Conservation (phyloP, 2,329 filamentous ascomycete species). For the Colletotrichum sp. region DNA sequence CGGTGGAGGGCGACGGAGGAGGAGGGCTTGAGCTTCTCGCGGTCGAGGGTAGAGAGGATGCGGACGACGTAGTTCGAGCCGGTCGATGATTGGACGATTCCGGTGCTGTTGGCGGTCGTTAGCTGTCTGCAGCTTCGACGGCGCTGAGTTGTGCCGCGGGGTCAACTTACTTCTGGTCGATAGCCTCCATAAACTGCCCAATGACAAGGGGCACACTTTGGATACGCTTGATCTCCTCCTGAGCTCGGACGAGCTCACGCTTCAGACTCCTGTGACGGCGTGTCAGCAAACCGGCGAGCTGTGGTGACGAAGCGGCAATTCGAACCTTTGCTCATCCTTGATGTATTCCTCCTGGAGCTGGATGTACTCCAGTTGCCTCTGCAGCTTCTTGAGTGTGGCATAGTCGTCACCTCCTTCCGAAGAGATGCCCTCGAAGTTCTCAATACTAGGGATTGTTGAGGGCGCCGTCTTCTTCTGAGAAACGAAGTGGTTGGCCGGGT, state of each 20-base stretch:
- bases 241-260: conserved; percentile 93
- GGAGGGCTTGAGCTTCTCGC: conserved; percentile 96
- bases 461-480: conserved; percentile 82
- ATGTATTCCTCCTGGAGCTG: conserved; percentile 99
- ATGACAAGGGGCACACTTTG: conserved; percentile 98
- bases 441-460: conserved; percentile 86
- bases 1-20: conserved; percentile 97
- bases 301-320: neutral
- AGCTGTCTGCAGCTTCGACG: neutral
- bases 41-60: conserved; percentile 96
- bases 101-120: conserved; percentile 69
- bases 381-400: conserved; percentile 92
- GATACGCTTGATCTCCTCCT: conserved; percentile 99
- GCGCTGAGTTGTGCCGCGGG: neutral
- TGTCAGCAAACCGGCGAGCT: conserved; percentile 1
- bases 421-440: conserved; percentile 83
- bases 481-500: conserved; percentile 72
- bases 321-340: conserved; percentile 96
- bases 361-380: conserved; percentile 95
- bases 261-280: conserved; percentile 76
- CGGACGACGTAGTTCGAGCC: conserved; percentile 99
- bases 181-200: conserved; percentile 99
- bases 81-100: conserved; percentile 97
- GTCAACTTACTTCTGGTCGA: conserved; percentile 88
- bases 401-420: conserved; percentile 91